Conservation (phyloP, 2,329 filamentous ascomycete species). For the Pseudocercospora crystallina region DNA sequence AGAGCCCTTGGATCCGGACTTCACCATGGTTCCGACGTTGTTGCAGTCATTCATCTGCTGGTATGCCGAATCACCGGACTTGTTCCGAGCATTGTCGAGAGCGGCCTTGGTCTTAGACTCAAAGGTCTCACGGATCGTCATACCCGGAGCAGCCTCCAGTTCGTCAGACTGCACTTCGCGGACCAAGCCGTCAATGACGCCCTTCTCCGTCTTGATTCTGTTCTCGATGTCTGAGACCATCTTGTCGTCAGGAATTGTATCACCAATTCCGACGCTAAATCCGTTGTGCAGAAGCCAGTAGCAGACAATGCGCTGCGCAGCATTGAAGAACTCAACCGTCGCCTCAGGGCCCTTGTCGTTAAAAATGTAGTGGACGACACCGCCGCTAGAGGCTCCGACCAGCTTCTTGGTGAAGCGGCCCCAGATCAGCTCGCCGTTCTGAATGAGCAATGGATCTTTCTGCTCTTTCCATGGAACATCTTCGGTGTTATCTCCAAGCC, state of each 20-base stretch:
- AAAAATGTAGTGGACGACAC: conserved; percentile 93
- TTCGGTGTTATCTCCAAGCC: conserved; percentile 43
- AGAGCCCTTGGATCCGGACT: conserved; percentile 95
- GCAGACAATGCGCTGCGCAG: conserved; percentile 88
- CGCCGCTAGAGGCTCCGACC: conserved; percentile 83
- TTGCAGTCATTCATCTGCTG: conserved; percentile 92
- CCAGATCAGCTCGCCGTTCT: conserved; percentile 84
- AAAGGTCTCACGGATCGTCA: conserved; percentile 98
- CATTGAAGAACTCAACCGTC: conserved; percentile 94
- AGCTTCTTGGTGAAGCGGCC: conserved; percentile 92
- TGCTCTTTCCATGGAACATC: conserved; percentile 38
- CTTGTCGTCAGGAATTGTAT: conserved; percentile 85
- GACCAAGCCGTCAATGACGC: conserved; percentile 74
- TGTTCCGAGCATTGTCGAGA: conserved; percentile 92
- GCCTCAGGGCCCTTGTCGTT: conserved; percentile 87
- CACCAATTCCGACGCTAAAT: conserved; percentile 97
- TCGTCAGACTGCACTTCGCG: conserved; percentile 77
- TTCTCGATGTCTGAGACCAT: conserved; percentile 84
- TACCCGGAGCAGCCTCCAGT: conserved; percentile 91
- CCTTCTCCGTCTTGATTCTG: conserved; percentile 79
- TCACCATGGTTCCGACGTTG: conserved; percentile 94
- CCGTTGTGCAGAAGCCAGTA: conserved; percentile 97
- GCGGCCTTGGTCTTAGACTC: conserved; percentile 95
- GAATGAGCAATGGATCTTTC: conserved; percentile 70
- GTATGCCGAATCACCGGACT: conserved; percentile 88